These are phyloP conservation scores for Aspergillus hiratsukae DNA, from an alignment of 2,329 filamentous ascomycete species.

Conservation along the genomic window DNA sequence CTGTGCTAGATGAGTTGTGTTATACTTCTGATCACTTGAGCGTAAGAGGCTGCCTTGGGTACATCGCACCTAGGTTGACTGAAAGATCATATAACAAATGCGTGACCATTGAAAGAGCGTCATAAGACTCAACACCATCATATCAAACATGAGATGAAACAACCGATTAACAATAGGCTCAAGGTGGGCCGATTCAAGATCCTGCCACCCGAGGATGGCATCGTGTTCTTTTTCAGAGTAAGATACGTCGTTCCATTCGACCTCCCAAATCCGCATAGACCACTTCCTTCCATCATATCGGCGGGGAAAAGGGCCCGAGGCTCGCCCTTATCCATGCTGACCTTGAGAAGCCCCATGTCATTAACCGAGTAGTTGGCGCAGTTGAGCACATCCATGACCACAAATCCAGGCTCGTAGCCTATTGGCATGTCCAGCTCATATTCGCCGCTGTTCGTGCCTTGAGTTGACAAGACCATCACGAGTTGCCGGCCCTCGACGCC, in stretches of 20 bases:
- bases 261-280: conserved; percentile 23
- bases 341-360: conserved; percentile 17
- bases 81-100: neutral
- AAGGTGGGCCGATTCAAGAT: neutral
- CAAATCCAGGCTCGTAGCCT: conserved; percentile 20
- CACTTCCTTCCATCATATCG: conserved; percentile 26
- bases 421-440: conserved; percentile 29
- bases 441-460: conserved; percentile 27
- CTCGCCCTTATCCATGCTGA: conserved; percentile 28
- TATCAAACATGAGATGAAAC: neutral
- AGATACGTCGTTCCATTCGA: conserved; percentile 2
- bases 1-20: neutral
- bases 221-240: neutral
- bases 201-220: neutral
- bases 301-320: conserved; percentile 29
- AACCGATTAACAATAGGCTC: neutral
- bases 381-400: conserved; percentile 25
- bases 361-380: conserved; percentile 26
- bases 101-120: neutral
- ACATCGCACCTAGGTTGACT: neutral
- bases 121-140: neutral
- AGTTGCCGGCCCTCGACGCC: conserved; percentile 39
- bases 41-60: neutral
- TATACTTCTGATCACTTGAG: too few relatives aligned
- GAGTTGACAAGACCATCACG: conserved; percentile 43